phyloP scores from a whole-genome alignment of 129 eudicot genomes.

The Flaveria trinervia region DNA sequence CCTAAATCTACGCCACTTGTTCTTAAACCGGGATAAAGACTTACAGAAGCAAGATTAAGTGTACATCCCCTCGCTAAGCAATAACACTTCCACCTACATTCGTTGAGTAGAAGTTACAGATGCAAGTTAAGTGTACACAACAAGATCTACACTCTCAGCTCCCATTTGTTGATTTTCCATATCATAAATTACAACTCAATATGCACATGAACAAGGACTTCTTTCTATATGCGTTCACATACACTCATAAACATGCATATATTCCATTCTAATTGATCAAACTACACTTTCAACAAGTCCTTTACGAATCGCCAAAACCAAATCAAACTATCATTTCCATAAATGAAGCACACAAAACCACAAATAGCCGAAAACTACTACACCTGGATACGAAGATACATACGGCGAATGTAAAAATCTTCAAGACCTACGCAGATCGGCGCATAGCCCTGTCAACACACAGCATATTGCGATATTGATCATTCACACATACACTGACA shows the following conservation, averaged over 20 bases:
- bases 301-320: too few relatives aligned
- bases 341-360: not conserved
- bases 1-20: too few relatives aligned
- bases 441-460: conserved; percentile 72
- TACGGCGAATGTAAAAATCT: conserved; percentile 82
- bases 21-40: too few relatives aligned
- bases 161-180: not conserved
- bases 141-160: not conserved
- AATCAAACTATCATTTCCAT: too few relatives aligned
- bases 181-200: not conserved
- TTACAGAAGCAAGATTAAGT: not conserved
- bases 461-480: conserved; percentile 9
- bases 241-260: not conserved
- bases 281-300: not conserved
- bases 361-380: not conserved
- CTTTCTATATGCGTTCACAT: not conserved
- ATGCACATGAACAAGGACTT: not conserved
- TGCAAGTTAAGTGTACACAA: not conserved
- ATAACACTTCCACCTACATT: not conserved
- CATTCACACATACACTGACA: conserved; percentile 10
- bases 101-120: not conserved
- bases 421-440: conserved; percentile 94
- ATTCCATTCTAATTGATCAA: not conserved
- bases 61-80: not conserved
- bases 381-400: conserved; percentile 91